phyloP scores from a whole-genome alignment of 192 early-diverging fungal genomes.

The Rhizoclosmatium globosum region DNA sequence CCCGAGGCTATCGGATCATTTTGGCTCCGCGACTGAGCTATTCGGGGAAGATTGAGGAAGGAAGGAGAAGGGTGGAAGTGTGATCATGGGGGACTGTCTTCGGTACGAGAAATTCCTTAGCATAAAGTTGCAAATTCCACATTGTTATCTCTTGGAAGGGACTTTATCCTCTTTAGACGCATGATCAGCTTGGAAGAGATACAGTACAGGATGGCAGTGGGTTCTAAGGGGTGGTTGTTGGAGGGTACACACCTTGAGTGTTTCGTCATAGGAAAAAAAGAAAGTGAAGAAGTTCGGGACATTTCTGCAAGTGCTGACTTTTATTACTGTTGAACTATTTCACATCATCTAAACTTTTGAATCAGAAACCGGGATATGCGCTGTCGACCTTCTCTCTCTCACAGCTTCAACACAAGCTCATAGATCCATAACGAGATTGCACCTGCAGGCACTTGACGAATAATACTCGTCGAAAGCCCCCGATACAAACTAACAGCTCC shows the following conservation, averaged over 20 bases:
- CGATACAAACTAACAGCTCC: conserved; percentile 87
- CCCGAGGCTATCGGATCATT: neutral
- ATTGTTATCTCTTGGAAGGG: neutral
- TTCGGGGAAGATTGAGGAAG: too few relatives aligned
- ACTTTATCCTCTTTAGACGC: neutral
- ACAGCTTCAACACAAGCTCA: conserved; percentile 74
- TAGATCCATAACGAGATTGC: conserved; percentile 90
- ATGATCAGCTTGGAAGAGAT: neutral
- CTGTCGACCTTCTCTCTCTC: too few relatives aligned
- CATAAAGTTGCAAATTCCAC: neutral
- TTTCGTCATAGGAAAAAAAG: too few relatives aligned
- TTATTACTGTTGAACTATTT: too few relatives aligned
- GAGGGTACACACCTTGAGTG: too few relatives aligned
- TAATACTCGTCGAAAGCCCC: conserved; percentile 84
- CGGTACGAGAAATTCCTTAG: neutral
- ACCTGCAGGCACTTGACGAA: conserved; percentile 88
- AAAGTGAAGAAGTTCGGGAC: too few relatives aligned
- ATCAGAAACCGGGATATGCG: too few relatives aligned
- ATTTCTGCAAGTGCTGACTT: too few relatives aligned
- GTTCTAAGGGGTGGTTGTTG: too few relatives aligned
- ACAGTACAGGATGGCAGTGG: neutral
- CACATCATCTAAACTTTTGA: too few relatives aligned
- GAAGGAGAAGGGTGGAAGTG: too few relatives aligned
- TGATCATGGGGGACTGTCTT: neutral
- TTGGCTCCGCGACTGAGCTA: neutral